Conservation (phyloP, 345 rosid species). For the Eucalyptus sideroxylon region DNA sequence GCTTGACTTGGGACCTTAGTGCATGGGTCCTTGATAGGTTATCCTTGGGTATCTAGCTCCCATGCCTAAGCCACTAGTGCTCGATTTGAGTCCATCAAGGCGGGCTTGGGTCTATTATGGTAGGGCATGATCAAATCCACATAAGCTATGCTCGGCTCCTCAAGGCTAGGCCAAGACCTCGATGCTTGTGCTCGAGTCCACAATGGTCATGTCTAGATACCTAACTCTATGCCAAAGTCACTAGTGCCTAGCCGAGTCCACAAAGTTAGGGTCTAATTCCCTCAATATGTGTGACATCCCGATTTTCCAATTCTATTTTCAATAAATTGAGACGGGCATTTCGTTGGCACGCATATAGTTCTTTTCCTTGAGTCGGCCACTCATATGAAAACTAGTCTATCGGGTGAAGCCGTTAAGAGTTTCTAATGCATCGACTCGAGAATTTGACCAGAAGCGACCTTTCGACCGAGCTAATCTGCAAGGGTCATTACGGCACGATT, state of each 20-base stretch:
- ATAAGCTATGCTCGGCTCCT: rapidly evolving
- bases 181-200: neutral
- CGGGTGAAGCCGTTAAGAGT: no score
- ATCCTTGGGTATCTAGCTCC: neutral
- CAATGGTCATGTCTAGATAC: neutral
- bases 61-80: neutral
- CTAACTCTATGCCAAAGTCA: neutral
- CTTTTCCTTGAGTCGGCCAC: no score
- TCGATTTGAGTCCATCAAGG: neutral
- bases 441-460: no score
- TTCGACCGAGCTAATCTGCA: no score
- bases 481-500: no score
- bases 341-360: no score
- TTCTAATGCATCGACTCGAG: no score
- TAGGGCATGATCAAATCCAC: neutral
- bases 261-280: neutral
- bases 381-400: no score
- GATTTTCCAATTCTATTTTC: no score
- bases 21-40: neutral
- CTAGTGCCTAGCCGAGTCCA: neutral
- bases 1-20: neutral
- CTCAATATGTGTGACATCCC: no score
- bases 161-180: neutral
- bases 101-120: rapidly evolving
- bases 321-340: no score